Percentiles rank a stretch among this genome's conserved stretches.
Evolutionary conservation across 495 filamentous ascomycete species (phyloP).

Genomic region (Chaetomidium leptoderma): DNA sequence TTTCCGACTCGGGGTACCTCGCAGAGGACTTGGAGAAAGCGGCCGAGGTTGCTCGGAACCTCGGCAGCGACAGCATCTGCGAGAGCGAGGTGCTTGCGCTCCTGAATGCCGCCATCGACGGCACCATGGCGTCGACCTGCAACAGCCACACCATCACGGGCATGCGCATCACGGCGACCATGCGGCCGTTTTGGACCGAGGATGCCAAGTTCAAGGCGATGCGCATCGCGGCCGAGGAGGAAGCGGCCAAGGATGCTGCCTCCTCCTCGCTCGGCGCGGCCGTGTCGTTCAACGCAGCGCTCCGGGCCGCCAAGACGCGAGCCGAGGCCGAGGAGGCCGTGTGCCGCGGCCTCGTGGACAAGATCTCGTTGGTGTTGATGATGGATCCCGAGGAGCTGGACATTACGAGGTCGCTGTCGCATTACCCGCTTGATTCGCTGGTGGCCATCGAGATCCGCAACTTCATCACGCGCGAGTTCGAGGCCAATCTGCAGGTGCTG

Average conservation of each 20-base stretch:
- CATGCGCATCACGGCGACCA: constrained; percentile 44
- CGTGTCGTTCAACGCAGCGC: constrained; percentile 39
- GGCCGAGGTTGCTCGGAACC: constrained; percentile 44
- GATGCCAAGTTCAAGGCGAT: constrained; percentile 52
- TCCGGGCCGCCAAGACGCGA: constrained; percentile 39
- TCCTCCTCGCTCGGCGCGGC: constrained; percentile 31
- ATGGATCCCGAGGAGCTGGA: constrained; percentile 51
- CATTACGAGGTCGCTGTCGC: constrained; percentile 42
- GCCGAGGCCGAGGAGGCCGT: constrained; percentile 47
- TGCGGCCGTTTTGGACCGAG: constrained; percentile 48
- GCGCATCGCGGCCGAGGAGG: constrained; percentile 44
- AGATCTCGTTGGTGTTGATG: constrained; percentile 49
- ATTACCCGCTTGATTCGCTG: constrained; percentile 52
- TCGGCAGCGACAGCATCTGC: constrained; percentile 50
- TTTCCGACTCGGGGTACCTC: constrained; percentile 55
- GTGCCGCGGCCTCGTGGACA: constrained; percentile 43
- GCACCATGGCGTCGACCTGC: constrained; percentile 35
- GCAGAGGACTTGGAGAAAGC: constrained; percentile 44
- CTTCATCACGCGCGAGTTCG: constrained; percentile 47
- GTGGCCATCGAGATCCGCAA: constrained; percentile 53
- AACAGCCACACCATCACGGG: constrained; percentile 51
- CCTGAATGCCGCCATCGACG: constrained; percentile 45
- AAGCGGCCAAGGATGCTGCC: constrained; percentile 37
- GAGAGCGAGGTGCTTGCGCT: constrained; percentile 50
- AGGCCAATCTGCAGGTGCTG: constrained; percentile 53